A percentile compares a stretch with the other conserved stretches of the same genome.
These are phyloP conservation scores for Solanum dulcamara DNA, from an alignment of 257 asterid species.

Conservation along the genomic window DNA sequence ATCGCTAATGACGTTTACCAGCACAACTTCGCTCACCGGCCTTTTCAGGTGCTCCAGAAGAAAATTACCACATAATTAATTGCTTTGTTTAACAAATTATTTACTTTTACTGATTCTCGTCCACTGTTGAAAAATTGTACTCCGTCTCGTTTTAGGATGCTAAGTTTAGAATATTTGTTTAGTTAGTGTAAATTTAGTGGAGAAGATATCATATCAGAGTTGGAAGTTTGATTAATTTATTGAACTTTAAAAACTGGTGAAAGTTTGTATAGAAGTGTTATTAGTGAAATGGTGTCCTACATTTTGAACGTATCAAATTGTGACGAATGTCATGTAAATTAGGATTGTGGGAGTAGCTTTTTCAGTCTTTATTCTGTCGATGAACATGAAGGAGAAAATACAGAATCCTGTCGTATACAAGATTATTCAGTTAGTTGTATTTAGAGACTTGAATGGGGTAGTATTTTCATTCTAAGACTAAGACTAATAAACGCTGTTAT, in stretches of 20 bases:
- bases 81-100: not conserved
- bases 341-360: not conserved
- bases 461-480: not conserved
- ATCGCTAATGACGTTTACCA: slow-evolving; percentile 84
- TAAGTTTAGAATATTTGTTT: not conserved
- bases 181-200: not conserved
- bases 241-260: not conserved
- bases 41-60: slow-evolving; percentile 45
- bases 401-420: not conserved
- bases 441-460: not conserved
- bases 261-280: not conserved
- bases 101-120: not conserved
- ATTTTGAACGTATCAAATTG: not conserved
- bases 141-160: not conserved
- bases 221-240: not conserved
- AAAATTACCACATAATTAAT: not conserved
- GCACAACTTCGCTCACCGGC: slow-evolving; percentile 91
- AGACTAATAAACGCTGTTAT: not conserved
- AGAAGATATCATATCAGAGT: not conserved
- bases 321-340: not conserved
- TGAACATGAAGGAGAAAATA: not conserved
- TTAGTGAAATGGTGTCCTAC: not conserved
- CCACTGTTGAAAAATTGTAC: not conserved
- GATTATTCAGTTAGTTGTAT: not conserved
- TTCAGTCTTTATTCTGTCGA: not conserved